Evolutionary conservation across 768 basidiomycete species (phyloP).

Genomic region (Podaxis sp.): DNA sequence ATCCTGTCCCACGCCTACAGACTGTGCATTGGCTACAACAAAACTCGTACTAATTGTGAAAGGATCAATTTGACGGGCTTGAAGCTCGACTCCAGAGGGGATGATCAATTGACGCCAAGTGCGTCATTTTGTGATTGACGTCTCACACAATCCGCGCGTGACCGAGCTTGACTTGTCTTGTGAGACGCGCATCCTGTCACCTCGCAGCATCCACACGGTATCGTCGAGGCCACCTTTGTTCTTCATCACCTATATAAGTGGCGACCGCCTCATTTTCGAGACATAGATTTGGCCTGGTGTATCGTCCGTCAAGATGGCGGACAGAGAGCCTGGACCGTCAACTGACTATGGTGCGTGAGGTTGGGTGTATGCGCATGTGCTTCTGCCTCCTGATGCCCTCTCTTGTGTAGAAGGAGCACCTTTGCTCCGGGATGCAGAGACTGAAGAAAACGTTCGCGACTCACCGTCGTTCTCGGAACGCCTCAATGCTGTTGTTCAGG

Average conservation of each 20-base stretch:
- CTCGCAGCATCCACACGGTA: slow-evolving; percentile 19
- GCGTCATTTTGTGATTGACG: background rate
- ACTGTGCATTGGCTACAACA: background rate
- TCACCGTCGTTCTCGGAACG: slow-evolving; percentile 41
- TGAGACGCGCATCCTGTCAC: slow-evolving; percentile 1
- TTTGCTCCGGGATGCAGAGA: slow-evolving; percentile 52
- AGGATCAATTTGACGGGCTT: background rate
- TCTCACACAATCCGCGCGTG: background rate
- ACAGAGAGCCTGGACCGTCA: slow-evolving; percentile 51
- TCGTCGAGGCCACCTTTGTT: slow-evolving; percentile 18
- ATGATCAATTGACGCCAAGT: background rate
- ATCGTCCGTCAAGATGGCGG: slow-evolving; percentile 46
- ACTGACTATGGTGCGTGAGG: slow-evolving; percentile 52
- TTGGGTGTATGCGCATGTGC: slow-evolving; percentile 4
- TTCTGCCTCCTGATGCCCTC: slow-evolving; percentile 3
- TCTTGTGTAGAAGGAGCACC: slow-evolving; percentile 58
- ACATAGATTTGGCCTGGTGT: slow-evolving; percentile 4
- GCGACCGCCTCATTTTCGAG: background rate
- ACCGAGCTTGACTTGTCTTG: background rate
- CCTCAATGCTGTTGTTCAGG: slow-evolving; percentile 59
- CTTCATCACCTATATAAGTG: slow-evolving; percentile 5
- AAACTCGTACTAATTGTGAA: background rate
- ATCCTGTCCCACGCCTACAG: no score
- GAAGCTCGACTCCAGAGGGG: background rate
- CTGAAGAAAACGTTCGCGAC: slow-evolving; percentile 28